These are phyloP conservation scores for Carpinus fangiana DNA, from an alignment of 306 rosid species.

Conservation along the genomic window DNA sequence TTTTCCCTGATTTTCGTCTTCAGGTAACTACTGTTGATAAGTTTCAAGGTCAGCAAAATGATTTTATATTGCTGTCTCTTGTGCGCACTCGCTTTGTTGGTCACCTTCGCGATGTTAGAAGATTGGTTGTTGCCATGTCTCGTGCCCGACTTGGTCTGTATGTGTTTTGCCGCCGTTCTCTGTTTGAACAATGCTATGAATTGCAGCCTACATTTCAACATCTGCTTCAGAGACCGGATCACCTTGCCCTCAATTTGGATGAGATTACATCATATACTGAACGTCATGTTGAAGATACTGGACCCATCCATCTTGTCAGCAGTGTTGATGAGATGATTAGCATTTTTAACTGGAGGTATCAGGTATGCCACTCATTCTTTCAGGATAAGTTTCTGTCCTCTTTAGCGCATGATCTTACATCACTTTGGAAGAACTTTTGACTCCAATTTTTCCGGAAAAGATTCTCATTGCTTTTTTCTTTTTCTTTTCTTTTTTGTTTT, in stretches of 20 bases:
- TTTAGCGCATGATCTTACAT: background rate
- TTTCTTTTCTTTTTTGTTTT: too few species aligned
- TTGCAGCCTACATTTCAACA: constrained; percentile 94
- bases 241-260: constrained; percentile 65
- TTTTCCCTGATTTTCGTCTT: constrained; percentile 16
- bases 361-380: constrained; percentile 49
- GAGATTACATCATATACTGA: constrained; percentile 70
- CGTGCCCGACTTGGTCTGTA: constrained; percentile 95
- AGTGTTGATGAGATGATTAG: constrained; percentile 78
- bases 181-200: constrained; percentile 94
- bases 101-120: constrained; percentile 96
- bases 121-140: constrained; percentile 98
- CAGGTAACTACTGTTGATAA: constrained; percentile 95
- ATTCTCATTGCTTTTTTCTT: background rate
- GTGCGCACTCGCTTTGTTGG: constrained; percentile 96
- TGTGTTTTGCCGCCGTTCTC: constrained; percentile 91
- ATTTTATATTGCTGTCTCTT: constrained; percentile 86
- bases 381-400: background rate
- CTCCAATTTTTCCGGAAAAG: background rate
- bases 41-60: constrained; percentile 99
- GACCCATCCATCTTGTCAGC: constrained; percentile 68
- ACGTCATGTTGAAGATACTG: constrained; percentile 64
- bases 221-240: constrained; percentile 90
- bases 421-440: background rate
- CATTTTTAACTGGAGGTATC: constrained; percentile 64